phyloP scores from a whole-genome alignment of 352 stramenopile genomes.

The Phytophthora rubi region DNA sequence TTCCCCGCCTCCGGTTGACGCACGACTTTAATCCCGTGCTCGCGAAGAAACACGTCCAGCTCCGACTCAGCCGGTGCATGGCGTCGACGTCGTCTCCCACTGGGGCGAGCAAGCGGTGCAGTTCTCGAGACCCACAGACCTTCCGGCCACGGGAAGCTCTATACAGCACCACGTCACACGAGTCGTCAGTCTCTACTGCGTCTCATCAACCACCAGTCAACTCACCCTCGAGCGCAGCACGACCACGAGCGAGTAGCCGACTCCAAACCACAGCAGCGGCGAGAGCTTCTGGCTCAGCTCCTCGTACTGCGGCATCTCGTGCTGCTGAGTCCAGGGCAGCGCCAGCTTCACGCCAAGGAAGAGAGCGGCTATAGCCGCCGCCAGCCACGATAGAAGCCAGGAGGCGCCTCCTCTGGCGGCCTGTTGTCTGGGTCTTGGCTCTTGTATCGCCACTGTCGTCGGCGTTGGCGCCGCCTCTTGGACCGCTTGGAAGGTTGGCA shows the following conservation, averaged over 20 bases:
- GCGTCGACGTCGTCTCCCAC: slow-evolving; percentile 17
- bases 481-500: slow-evolving; percentile 52
- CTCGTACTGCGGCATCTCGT: slow-evolving; percentile 24
- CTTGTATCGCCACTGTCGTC: background rate
- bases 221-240: slow-evolving; percentile 52
- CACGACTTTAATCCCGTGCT: slow-evolving; percentile 50
- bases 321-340: slow-evolving; percentile 32
- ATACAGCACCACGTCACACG: background rate
- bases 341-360: slow-evolving; percentile 23
- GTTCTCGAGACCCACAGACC: slow-evolving; percentile 39
- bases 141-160: slow-evolving; percentile 65
- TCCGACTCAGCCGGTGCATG: slow-evolving; percentile 23
- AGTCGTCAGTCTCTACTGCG: slow-evolving; percentile 1
- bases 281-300: slow-evolving; percentile 40
- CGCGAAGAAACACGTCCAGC: slow-evolving; percentile 44
- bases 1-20: slow-evolving; percentile 30
- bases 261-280: slow-evolving; percentile 61
- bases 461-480: slow-evolving; percentile 1
- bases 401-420: no score
- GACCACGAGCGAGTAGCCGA: slow-evolving; percentile 57
- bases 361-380: background rate
- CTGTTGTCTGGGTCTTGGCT: background rate
- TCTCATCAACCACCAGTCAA: background rate
- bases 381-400: slow-evolving; percentile 13
- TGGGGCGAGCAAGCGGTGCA: slow-evolving; percentile 1